Conservation (phyloP, 129 eudicot genomes). For the Saussurea involucrata region DNA sequence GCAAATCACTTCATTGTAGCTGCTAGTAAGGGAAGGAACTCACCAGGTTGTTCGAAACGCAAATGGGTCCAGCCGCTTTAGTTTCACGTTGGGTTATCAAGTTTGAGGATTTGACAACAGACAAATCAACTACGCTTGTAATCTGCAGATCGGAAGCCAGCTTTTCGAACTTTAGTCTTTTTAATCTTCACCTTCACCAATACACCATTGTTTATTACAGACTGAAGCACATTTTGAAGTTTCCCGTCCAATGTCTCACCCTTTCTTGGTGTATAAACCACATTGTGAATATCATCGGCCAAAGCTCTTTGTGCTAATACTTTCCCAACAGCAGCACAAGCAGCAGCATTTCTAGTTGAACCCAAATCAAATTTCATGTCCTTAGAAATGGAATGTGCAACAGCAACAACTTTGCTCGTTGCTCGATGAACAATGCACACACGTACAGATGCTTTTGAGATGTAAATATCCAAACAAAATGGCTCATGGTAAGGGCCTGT, state of each 20-base stretch:
- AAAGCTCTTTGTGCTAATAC: constrained; percentile 80
- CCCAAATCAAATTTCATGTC: constrained; percentile 83
- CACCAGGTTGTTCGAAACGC: neutral
- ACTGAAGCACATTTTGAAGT: constrained; percentile 61
- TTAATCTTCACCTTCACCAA: constrained; percentile 82
- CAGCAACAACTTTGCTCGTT: constrained; percentile 83
- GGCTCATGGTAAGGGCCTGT: constrained; percentile 94
- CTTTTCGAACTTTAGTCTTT: constrained; percentile 25
- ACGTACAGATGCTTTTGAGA: constrained; percentile 84
- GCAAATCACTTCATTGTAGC: neutral
- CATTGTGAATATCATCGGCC: constrained; percentile 92
- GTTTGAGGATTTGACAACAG: too few species aligned
- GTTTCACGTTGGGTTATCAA: too few species aligned
- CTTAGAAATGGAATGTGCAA: constrained; percentile 87
- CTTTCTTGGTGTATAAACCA: constrained; percentile 73
- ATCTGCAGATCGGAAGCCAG: neutral
- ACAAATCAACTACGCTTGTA: neutral
- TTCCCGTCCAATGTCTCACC: constrained; percentile 87
- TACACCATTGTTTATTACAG: constrained; percentile 56
- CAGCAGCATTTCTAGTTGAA: constrained; percentile 52
- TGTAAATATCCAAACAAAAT: constrained; percentile 79
- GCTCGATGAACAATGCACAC: constrained; percentile 90
- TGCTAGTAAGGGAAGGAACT: neutral
- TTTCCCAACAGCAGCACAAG: constrained; percentile 76
- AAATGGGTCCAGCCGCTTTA: too few species aligned